A percentile compares a stretch with the other conserved stretches of the same genome.
Evolutionary conservation across 1,284 basidiomycete species (phyloP).

Genomic region (Trametes versicolor): DNA sequence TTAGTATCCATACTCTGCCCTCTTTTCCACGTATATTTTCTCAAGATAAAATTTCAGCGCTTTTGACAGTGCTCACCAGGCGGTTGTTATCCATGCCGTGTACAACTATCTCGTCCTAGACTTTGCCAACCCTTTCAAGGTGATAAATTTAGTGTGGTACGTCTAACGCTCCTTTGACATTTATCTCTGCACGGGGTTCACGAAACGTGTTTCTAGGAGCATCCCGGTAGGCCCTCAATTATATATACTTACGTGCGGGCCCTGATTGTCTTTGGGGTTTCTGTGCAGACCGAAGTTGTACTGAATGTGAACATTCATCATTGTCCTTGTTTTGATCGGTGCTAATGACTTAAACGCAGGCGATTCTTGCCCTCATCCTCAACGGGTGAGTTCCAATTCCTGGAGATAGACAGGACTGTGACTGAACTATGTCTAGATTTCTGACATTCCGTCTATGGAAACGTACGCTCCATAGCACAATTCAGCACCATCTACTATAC

Average conservation of each 20-base stretch:
- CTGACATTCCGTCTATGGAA: conserved; percentile 1
- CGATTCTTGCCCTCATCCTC: conserved; percentile 10
- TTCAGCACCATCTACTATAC: background rate
- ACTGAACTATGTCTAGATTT: background rate
- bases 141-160: conserved; percentile 8
- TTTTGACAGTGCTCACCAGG: conserved; percentile 17
- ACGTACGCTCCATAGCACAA: background rate
- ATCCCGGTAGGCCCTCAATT: background rate
- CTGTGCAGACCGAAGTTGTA: conserved; percentile 2
- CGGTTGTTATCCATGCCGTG: conserved; percentile 10
- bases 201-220: background rate
- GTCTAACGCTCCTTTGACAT: background rate
- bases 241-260: background rate
- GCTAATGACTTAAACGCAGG: background rate
- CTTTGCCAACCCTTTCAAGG: conserved; percentile 9
- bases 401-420: no score
- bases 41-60: no score
- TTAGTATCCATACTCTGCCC: background rate
- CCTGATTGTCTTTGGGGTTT: no score
- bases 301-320: conserved; percentile 3
- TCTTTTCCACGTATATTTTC: no score
- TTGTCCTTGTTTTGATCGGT: no score
- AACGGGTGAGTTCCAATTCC: background rate
- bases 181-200: background rate
- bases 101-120: conserved; percentile 17